Percentiles rank a stretch among this genome's conserved stretches.
phyloP scores from a whole-genome alignment of 495 filamentous ascomycete species.

The Annulohypoxylon moriforme region DNA sequence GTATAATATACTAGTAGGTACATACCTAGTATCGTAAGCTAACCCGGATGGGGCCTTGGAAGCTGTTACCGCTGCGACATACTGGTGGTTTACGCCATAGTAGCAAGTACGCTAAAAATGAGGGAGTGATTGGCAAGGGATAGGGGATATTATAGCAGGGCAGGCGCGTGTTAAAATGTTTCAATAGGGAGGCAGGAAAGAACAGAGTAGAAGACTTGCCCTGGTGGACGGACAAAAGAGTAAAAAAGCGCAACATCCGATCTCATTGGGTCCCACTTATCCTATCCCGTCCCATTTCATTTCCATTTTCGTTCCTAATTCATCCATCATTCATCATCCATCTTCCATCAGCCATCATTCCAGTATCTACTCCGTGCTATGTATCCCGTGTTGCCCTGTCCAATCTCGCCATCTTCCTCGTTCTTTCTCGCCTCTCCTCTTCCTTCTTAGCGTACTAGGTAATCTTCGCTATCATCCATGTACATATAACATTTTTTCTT shows the following conservation, averaged over 20 bases:
- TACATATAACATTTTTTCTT: neutral
- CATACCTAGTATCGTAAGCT: neutral
- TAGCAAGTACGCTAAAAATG: neutral
- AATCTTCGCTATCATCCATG: neutral
- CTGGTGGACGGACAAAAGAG: neutral
- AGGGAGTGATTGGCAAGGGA: constrained; percentile 5
- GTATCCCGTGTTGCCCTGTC: neutral
- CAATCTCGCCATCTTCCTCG: neutral
- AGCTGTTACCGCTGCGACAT: neutral
- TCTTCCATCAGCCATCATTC: neutral
- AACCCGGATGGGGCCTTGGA: neutral
- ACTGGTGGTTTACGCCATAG: too few species aligned
- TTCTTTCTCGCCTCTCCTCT: neutral
- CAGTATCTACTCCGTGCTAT: neutral
- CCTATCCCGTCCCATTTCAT: neutral
- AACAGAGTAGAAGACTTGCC: neutral
- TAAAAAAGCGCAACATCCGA: neutral
- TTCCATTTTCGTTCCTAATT: neutral
- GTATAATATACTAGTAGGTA: neutral
- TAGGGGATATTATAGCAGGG: constrained; percentile 14
- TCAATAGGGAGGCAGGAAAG: neutral
- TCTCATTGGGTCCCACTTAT: constrained; percentile 2
- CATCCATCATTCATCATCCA: neutral
- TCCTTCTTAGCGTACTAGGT: neutral
- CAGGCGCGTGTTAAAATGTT: constrained; percentile 8